Evolutionary conservation across 2,329 filamentous ascomycete genomes (phyloP).

Genomic region (Xylariaceae sp.): DNA sequence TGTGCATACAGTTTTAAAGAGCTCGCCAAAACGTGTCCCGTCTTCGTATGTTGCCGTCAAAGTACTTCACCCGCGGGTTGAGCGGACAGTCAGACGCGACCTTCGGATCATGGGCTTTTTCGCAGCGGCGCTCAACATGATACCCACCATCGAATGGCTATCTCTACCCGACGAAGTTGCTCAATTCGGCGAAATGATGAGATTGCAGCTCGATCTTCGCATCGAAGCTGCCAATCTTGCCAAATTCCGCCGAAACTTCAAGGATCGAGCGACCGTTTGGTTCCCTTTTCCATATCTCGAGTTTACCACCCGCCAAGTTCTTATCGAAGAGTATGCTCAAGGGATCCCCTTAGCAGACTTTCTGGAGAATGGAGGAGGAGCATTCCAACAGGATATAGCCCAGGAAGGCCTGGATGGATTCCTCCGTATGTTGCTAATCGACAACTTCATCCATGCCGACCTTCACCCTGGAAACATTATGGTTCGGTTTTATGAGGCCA

Average conservation of each 20-base stretch:
- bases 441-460: slow-evolving; percentile 97
- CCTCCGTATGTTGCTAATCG: slow-evolving; percentile 90
- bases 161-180: slow-evolving; percentile 90
- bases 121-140: slow-evolving; percentile 73
- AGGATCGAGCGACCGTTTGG: slow-evolving; percentile 84
- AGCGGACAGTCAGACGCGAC: slow-evolving; percentile 85
- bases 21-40: slow-evolving; percentile 76
- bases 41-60: slow-evolving; percentile 94
- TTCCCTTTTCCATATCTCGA: slow-evolving; percentile 93
- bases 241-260: slow-evolving; percentile 87
- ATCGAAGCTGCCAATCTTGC: slow-evolving; percentile 91
- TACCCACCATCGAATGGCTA: slow-evolving; percentile 96
- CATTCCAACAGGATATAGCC: slow-evolving; percentile 91
- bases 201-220: slow-evolving; percentile 87
- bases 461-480: slow-evolving; percentile 98
- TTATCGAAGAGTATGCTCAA: slow-evolving; percentile 94
- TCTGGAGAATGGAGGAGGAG: slow-evolving; percentile 83
- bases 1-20: slow-evolving; percentile 83
- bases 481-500: slow-evolving; percentile 93
- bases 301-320: slow-evolving; percentile 85
- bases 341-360: slow-evolving; percentile 90
- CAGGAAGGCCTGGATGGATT: slow-evolving; percentile 95
- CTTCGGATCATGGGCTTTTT: slow-evolving; percentile 93
- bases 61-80: slow-evolving; percentile 87
- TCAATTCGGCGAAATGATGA: slow-evolving; percentile 99